Percentiles rank a stretch among this genome's conserved stretches.
phyloP scores from a whole-genome alignment of 1,284 basidiomycete genomes.

The Athelia psychrophila region DNA sequence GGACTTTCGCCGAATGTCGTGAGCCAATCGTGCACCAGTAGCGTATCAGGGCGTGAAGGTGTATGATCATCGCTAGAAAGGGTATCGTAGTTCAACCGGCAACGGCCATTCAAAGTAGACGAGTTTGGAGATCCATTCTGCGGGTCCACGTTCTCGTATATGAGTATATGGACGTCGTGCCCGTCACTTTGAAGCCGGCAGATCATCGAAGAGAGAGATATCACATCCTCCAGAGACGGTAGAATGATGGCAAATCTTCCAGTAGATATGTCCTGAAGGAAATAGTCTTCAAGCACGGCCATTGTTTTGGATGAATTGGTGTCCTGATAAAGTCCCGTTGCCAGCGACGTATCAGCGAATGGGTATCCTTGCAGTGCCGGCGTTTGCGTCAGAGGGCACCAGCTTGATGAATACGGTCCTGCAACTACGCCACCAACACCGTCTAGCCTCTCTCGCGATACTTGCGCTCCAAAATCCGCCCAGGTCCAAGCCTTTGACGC shows the following conservation, averaged over 20 bases:
- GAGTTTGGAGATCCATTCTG: neutral
- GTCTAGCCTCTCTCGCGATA: conserved; percentile 22
- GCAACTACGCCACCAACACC: conserved; percentile 30
- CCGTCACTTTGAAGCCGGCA: conserved; percentile 42
- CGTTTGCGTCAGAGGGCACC: conserved; percentile 16
- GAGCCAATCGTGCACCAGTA: conserved; percentile 16
- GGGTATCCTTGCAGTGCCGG: neutral
- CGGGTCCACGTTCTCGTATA: conserved; percentile 22
- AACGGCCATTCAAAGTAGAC: conserved; percentile 4
- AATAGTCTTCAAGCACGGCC: neutral
- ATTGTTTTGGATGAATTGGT: conserved; percentile 1
- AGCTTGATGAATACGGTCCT: conserved; percentile 12
- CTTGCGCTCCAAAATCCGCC: conserved; percentile 37
- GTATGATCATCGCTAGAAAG: conserved; percentile 6
- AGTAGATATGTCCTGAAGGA: neutral
- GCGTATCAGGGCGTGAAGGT: conserved; percentile 17
- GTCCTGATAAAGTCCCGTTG: neutral
- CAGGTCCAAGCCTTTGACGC: conserved; percentile 29
- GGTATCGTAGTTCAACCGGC: conserved; percentile 18
- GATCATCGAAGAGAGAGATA: conserved; percentile 34
- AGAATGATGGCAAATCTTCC: conserved; percentile 34
- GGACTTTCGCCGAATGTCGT: conserved; percentile 14
- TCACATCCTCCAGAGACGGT: conserved; percentile 38
- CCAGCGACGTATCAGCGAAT: conserved; percentile 9
- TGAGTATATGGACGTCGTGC: conserved; percentile 30